Conservation (phyloP, 2,329 filamentous ascomycete genomes). For the Trichoderma breve region DNA sequence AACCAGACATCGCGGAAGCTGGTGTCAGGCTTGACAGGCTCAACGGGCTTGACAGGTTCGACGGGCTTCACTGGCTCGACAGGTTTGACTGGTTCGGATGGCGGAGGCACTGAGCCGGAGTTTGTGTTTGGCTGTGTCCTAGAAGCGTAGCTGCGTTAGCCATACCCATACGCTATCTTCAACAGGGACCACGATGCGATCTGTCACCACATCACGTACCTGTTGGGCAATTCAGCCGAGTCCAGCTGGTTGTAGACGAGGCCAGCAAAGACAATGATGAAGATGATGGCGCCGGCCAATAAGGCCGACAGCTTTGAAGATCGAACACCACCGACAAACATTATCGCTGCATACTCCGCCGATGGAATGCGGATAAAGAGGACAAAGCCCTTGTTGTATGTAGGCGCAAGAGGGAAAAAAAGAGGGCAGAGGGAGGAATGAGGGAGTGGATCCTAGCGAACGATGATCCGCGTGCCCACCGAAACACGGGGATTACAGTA, state of each 20-base stretch:
- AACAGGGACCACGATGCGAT: background rate
- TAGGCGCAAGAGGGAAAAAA: background rate
- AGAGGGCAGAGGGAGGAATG: background rate
- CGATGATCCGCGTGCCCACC: conserved; percentile 15
- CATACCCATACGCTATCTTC: too few relatives aligned
- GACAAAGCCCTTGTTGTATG: background rate
- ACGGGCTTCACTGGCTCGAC: background rate
- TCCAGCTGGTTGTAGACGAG: conserved; percentile 36
- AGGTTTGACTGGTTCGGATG: background rate
- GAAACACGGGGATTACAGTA: background rate
- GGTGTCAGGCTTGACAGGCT: background rate
- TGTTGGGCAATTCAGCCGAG: conserved; percentile 27
- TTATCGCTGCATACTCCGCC: conserved; percentile 28
- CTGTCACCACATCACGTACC: conserved; percentile 21
- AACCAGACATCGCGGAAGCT: conserved; percentile 34
- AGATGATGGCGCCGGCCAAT: conserved; percentile 33
- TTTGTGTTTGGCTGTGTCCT: conserved; percentile 10
- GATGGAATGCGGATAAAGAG: background rate
- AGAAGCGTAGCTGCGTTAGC: background rate
- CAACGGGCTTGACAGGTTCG: background rate
- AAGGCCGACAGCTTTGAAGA: conserved; percentile 33
- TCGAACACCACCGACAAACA: conserved; percentile 33
- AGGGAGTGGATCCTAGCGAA: conserved; percentile 15
- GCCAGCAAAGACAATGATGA: conserved; percentile 33
- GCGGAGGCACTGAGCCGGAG: background rate